Conservation (phyloP, 345 rosid species). For the Rhodamnia rubescens region DNA sequence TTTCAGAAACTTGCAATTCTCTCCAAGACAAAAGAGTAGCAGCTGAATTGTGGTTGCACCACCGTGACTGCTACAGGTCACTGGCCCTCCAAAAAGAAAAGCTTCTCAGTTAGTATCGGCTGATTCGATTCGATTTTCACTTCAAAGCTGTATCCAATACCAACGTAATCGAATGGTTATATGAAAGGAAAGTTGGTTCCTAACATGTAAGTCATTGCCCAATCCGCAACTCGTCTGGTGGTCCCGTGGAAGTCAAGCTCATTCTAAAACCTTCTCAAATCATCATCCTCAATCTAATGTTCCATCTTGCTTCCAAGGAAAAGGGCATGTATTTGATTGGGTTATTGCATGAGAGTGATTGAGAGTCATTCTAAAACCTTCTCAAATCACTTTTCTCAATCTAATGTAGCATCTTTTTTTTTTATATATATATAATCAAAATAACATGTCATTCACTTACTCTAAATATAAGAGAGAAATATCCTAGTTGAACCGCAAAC, state of each 20-base stretch:
- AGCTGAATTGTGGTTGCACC: neutral
- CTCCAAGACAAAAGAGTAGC: neutral
- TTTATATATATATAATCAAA: too few species aligned
- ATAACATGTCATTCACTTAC: too few species aligned
- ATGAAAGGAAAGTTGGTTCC: neutral
- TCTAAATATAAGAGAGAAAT: too few species aligned
- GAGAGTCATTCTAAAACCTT: neutral
- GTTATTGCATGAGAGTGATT: too few species aligned
- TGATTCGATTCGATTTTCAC: neutral
- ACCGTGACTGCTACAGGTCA: neutral
- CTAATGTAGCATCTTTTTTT: too few species aligned
- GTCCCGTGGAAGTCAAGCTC: neutral
- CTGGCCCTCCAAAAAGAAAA: neutral
- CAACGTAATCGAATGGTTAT: neutral
- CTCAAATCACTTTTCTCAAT: too few species aligned
- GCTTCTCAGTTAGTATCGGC: neutral
- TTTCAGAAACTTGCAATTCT: neutral
- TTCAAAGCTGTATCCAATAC: neutral
- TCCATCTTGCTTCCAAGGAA: neutral
- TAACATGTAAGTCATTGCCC: neutral
- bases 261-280: neutral
- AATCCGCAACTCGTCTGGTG: neutral
- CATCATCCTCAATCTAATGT: neutral
- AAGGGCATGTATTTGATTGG: neutral
- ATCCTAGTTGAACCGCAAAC: too few species aligned